These are phyloP conservation scores for Pichia nanzhaoensis DNA, from an alignment of 805 yeast species.

Conservation along the genomic window DNA sequence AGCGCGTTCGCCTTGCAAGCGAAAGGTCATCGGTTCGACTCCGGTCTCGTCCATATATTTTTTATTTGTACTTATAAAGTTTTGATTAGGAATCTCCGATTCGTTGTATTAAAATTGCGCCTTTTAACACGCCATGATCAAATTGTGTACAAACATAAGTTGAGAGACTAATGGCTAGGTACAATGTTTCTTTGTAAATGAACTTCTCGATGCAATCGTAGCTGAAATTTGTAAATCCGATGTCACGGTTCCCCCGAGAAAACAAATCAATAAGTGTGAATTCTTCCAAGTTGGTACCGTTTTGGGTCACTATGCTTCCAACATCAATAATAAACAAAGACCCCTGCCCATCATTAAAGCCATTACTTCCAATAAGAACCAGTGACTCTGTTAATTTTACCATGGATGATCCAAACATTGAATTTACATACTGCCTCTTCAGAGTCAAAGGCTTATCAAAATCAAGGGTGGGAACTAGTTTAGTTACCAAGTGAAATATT, in stretches of 20 bases:
- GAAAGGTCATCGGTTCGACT: conserved; percentile 76
- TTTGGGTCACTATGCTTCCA: conserved; percentile 6
- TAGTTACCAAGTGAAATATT: conserved; percentile 11
- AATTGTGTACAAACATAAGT: conserved; percentile 6
- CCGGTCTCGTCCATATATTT: conserved; percentile 57
- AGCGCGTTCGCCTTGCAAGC: conserved; percentile 78
- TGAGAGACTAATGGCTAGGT: conserved; percentile 34
- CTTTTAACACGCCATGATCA: not conserved
- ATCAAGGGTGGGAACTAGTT: conserved; percentile 11
- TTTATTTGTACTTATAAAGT: not conserved
- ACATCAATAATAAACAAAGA: conserved; percentile 39
- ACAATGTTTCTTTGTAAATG: conserved; percentile 12
- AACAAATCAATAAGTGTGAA: conserved; percentile 9
- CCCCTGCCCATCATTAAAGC: conserved; percentile 33
- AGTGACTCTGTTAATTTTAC: conserved; percentile 11
- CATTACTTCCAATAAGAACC: conserved; percentile 34
- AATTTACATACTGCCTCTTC: conserved; percentile 1
- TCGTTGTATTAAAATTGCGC: conserved; percentile 1
- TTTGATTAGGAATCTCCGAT: not conserved
- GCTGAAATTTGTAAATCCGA: conserved; percentile 41
- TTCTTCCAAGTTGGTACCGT: not conserved
- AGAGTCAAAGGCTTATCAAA: not conserved
- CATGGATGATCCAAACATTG: conserved; percentile 20
- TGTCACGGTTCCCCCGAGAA: conserved; percentile 21
- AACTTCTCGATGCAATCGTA: conserved; percentile 26